Conservation (phyloP, 768 basidiomycete genomes). For the Tricholoma bakamatsutake region DNA sequence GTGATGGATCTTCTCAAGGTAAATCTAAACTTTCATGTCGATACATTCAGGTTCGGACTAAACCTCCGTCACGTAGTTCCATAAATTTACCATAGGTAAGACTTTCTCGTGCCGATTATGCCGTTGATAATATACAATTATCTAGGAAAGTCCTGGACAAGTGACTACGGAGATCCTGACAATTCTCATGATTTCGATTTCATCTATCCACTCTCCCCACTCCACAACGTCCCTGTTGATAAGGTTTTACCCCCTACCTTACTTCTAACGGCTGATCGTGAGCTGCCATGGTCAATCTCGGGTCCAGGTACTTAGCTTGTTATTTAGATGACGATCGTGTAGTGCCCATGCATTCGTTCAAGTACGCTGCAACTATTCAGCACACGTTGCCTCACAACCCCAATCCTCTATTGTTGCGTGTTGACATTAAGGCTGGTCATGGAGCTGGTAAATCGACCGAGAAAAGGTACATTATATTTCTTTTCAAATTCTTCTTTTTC, state of each 20-base stretch:
- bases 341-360: too few species aligned
- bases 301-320: too few species aligned
- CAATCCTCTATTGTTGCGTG: constrained; percentile 67
- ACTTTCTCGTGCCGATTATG: neutral
- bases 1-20: constrained; percentile 79
- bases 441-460: constrained; percentile 76
- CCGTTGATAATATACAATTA: constrained; percentile 2
- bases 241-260: constrained; percentile 60
- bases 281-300: too few species aligned
- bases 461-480: constrained; percentile 40
- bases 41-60: constrained; percentile 1
- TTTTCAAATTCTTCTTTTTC: neutral
- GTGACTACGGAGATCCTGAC: constrained; percentile 75
- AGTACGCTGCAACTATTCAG: too few species aligned
- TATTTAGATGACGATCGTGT: too few species aligned
- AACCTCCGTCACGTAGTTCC: constrained; percentile 42
- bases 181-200: constrained; percentile 79
- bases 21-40: constrained; percentile 3
- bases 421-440: constrained; percentile 78
- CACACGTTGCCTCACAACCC: constrained; percentile 57
- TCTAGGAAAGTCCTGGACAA: constrained; percentile 66
- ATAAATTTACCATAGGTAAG: constrained; percentile 69
- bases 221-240: constrained; percentile 69
- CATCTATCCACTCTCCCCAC: constrained; percentile 71
- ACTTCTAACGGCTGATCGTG: constrained; percentile 74